phyloP scores from a whole-genome alignment of 2,329 filamentous ascomycete genomes.

The Acrodontium crateriforme region DNA sequence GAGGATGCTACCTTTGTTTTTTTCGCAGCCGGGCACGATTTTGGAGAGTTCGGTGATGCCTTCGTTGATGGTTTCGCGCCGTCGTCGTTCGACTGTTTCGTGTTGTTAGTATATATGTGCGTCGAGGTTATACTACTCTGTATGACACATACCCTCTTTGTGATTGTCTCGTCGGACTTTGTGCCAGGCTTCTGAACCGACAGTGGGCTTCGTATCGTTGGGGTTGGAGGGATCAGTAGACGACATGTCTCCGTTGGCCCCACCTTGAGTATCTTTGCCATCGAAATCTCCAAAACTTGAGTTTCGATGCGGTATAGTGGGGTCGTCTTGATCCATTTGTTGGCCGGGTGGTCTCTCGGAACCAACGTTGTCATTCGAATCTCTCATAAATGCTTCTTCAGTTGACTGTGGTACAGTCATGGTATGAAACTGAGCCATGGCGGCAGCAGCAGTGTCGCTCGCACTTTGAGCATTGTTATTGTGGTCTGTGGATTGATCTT shows the following conservation, averaged over 20 bases:
- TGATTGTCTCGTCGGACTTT: conserved; percentile 95
- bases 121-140: not conserved
- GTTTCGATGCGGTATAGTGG: not conserved
- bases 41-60: conserved; percentile 97
- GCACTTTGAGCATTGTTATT: conserved; percentile 30
- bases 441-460: conserved; percentile 47
- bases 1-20: conserved; percentile 96
- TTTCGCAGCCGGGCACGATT: conserved; percentile 94
- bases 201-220: conserved; percentile 54
- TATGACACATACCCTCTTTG: conserved; percentile 71
- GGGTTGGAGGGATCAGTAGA: conserved; percentile 26
- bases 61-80: conserved; percentile 96
- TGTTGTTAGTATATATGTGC: conserved; percentile 4
- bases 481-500: conserved; percentile 6
- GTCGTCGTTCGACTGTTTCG: conserved; percentile 71
- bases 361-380: conserved; percentile 10
- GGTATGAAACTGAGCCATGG: conserved; percentile 35
- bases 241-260: conserved; percentile 8
- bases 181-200: conserved; percentile 97
- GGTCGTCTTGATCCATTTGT: not conserved
- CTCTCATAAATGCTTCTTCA: conserved; percentile 33
- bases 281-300: conserved; percentile 14
- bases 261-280: conserved; percentile 3
- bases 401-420: conserved; percentile 45
- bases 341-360: conserved; percentile 6